Percentiles rank a stretch among this genome's conserved stretches.
phyloP scores from a whole-genome alignment of 2,329 filamentous ascomycete species.

The Cordyceps farinosa region DNA sequence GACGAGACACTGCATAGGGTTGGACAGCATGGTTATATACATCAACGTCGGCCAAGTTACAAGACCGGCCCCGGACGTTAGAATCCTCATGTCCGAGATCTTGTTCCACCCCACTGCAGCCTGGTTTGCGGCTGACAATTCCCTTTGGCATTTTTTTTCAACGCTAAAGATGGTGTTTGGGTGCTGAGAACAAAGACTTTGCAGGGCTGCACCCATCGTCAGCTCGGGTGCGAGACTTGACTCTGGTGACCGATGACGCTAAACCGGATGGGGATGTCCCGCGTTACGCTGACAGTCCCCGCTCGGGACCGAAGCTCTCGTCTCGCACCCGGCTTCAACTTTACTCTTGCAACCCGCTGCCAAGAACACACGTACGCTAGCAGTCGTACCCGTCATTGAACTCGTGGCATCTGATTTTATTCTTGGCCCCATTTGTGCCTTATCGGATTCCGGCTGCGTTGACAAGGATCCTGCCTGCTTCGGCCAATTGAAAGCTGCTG shows the following conservation, averaged over 20 bases:
- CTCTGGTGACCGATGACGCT: constrained; percentile 21
- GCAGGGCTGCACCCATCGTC: background rate
- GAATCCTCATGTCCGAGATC: background rate
- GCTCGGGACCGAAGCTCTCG: constrained; percentile 24
- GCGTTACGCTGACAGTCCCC: background rate
- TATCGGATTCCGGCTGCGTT: background rate
- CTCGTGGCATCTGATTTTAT: background rate
- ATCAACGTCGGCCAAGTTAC: background rate
- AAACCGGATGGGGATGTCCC: constrained; percentile 16
- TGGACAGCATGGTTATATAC: background rate
- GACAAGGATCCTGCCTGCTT: background rate
- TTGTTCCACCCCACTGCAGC: background rate
- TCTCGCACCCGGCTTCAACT: constrained; percentile 12
- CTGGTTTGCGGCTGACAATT: background rate
- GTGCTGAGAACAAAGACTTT: background rate
- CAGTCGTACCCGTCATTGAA: background rate
- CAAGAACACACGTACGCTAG: background rate
- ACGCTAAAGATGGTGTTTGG: background rate
- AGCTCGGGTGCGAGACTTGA: constrained; percentile 19
- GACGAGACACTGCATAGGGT: background rate
- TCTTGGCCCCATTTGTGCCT: background rate
- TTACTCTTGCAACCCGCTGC: constrained; percentile 1
- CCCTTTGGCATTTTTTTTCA: background rate
- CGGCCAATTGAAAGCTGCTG: background rate
- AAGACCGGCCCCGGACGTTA: background rate